Evolutionary conservation across 176 grass and related monocot species (phyloP).

Genomic region (Carex cristatella): DNA sequence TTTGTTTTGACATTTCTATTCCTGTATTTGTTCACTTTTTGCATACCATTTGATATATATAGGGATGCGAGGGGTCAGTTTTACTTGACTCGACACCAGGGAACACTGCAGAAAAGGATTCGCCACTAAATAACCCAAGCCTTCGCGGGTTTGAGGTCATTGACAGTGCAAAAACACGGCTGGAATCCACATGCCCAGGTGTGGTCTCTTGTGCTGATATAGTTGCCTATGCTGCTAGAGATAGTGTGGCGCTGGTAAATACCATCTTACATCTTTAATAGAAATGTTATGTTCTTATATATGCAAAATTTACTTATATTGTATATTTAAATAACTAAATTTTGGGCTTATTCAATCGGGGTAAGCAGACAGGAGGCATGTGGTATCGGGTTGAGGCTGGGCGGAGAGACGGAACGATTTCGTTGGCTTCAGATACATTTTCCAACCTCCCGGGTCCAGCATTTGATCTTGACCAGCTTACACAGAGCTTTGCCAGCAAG

Average conservation of each 20-base stretch:
- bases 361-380: constrained; percentile 36
- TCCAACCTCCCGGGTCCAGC: constrained; percentile 23
- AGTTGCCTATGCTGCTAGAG: constrained; percentile 24
- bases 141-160: constrained; percentile 16
- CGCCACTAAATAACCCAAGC: constrained; percentile 11
- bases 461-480: constrained; percentile 29
- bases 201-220: constrained; percentile 21
- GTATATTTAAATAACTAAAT: background rate
- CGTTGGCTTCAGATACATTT: constrained; percentile 18
- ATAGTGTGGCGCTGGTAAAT: constrained; percentile 18
- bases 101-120: constrained; percentile 24
- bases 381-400: constrained; percentile 39
- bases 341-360: background rate
- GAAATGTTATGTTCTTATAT: background rate
- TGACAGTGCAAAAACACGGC: background rate
- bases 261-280: background rate
- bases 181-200: constrained; percentile 10
- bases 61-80: constrained; percentile 26
- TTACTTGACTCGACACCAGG: constrained; percentile 16
- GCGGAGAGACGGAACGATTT: constrained; percentile 50
- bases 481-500: constrained; percentile 32
- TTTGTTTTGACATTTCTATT: background rate
- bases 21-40: background rate
- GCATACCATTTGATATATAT: background rate
- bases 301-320: background rate